Base-by-base conservation (phyloP, 2,329 filamentous ascomycete species). In the Xylaria digitata region DNA sequence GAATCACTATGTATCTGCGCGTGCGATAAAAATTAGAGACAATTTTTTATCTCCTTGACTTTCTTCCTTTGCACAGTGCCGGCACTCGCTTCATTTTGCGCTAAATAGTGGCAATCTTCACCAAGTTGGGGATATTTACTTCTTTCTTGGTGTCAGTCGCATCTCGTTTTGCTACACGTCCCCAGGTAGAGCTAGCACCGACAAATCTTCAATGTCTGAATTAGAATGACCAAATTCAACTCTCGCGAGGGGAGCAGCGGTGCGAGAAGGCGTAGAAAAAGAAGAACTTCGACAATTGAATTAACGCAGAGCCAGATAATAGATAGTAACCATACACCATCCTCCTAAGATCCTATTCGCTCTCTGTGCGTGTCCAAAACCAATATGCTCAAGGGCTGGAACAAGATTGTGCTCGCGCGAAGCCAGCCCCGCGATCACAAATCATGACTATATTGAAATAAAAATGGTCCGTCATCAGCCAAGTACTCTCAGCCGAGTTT, bases 401-500 rank as follows among this genome's bases (percentile, higher is more conserved):
- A 60, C 23, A 21, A 32, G 32, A 19, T 19, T 30, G 32, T 43
- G 46, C 23, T 52, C 34, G 11, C 9, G 34, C 19, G n/a, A 19
- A 48, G 26, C 23, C 13, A 4, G 11, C 15, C 6, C n/a, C 43
- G 19, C 43, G 26, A 37, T 58, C 43, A 32, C 42, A 17, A 49
- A 40, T 59, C 45, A 59, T 59, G 17, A 42, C 57, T 60, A 30
- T 32, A 30, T 32, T 30, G 15, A 4, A 6, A 32, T 32, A 8
- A 40, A 19, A 23, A 45, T 8, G 6, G 30, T 23, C 2, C 30
- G 26, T 37, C 9, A 5, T 40, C 32, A 59, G 15, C 32, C 21
- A 19, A 49, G n/a, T 21, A 7, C n/a, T 50, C 6, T 2, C 26
- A 8, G 19, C 21, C 5, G 19, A 13, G 19, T 3, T 23, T 23